Base-by-base conservation (phyloP, 768 basidiomycete species). In the Trametes cinnabarina region DNA sequence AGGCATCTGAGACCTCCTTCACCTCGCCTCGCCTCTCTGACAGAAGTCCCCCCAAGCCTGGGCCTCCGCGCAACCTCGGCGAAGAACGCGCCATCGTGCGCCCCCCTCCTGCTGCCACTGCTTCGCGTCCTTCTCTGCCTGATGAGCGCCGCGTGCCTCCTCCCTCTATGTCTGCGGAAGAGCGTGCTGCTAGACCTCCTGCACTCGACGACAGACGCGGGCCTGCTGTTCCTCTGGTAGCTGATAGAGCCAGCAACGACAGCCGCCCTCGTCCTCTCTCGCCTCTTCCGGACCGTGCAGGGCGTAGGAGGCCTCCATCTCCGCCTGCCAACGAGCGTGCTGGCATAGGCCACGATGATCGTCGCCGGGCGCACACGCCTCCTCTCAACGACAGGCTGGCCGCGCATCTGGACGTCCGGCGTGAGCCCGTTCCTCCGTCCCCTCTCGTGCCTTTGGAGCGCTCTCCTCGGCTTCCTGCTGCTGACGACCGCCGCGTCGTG, bases 11-110 rank as follows among this genome's bases (percentile, higher is more conserved):
- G 39, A 64, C 68, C 43, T 60, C 66, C 52, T 42, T 69, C 63
- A 47, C 67, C 48, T 56, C 63, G 32, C 68, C 70, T 35, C 60
- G 70, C 48, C 55, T 65, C 22, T 69, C 71, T 57, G 71, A 73
- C 44, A 68, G 62, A 40, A 60, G 52, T 20, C 44, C 48, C 25
- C 41, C 50, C 11, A 53, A 56, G 4, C 47, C 52, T 6, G 39
- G 60, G 17, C 60, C 54, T 9, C 22, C 26, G 30, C 64, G 64
- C 12, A 51, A 54, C 22, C 49, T 65, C 10, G 57, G 52, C 2
- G 65, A 65, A 47, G 65, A 65, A 44, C 57, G 65, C 4, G 56
- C 64, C 1, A 61, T 65, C 6, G 30, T 57, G 15, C 55, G 64
- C 6, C 51, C 56, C 3, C 64, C 61, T 41, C 28, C 35, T 20